Evolutionary conservation across 1,139 yeast species (phyloP), one percentile per base, ranked within the genome.

Genomic region (Geotrichum phurueaensis): DNA sequence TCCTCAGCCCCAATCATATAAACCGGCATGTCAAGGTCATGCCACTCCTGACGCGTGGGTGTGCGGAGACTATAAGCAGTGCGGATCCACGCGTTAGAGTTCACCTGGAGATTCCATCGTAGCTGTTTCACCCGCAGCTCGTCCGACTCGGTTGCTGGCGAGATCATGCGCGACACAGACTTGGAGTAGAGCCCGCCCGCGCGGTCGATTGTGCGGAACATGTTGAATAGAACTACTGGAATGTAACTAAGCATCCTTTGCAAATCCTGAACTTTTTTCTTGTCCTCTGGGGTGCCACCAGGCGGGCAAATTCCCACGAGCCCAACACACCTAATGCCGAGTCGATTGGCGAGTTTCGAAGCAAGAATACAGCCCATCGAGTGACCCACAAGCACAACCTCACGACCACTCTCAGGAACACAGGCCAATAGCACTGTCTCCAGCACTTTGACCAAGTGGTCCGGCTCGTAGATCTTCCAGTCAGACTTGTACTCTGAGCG

Each of bases 361-460:
- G 83, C 76, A 47, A 87, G 68, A 63, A 81, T 82, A 1, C 88
- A 78, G 2, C 95, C 95, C 89, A 87, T 85, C 0, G 94, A 87
- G 71, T 87, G 95, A 12, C 89, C 88, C 4, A 88, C 74, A 36
- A 87, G 67, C 1, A 87, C 80, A n/a, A 86, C 72, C 57, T 78
- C 81, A 63, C 81, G 71, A 1, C 70, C 68, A 0, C 64, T 58
- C 60, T 60, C 56, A 52, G 55, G 57, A 29, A 59, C 62, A 29
- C 52, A 55, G n/a, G 59, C 36, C 48, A 60, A 53, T 20, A 73
- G 60, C 2, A 70, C 68, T 61, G 63, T 57, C 39, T 73, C 72
- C 13, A 84, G 66, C 4, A 81, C 69, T 33, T 74, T 77, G n/a
- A 79, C 83, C 20, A 86, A 75, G 57, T 75, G 75, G 18, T 80